Evolutionary conservation across 805 yeast genomes (phyloP), one percentile per base, ranked within the genome.

Genomic region (Wickerhamiella azymoides): DNA sequence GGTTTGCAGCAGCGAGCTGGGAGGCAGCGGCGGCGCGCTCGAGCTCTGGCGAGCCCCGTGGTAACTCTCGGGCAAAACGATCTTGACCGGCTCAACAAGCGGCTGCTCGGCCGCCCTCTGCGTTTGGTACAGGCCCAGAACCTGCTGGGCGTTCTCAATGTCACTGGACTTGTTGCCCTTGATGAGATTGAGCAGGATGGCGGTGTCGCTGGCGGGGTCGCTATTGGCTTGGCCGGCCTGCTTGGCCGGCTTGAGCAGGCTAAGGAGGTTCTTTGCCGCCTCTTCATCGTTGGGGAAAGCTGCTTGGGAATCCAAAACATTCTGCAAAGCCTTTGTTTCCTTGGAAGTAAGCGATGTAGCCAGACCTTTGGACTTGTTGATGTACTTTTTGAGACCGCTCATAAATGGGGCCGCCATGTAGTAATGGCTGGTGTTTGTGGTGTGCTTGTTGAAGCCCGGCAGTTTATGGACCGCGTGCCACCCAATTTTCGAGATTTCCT

Each of bases 401-500:
- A 65, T 51, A 47, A 66, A 67, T 24, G 68, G 66, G 1, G 64
- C 61, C 7, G 65, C 66, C 60, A 61, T 52, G 55, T 55, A 63
- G 44, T 54, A 65, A 33, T 53, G 52, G 37, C 48, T 37, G 10
- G 42, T 43, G 24, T 32, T 39, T 19, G 46, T 18, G 30, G 33
- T 36, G 25, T 30, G 46, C 40, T 40, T 41, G n/a, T 60, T 43
- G 47, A 50, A 64, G 7, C 59, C 56, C 1, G 66, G 67, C 46
- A 66, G 47, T 14, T 49, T 45, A 11, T 45, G 47, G 37, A 66
- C 52, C 17, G 57, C 56, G 42, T 62, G 60, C 97, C 96, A 89
- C 62, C 79, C 72, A 43, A 89, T 84, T 46, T 75, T 74, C 39
- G 79, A 74, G 52, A 92, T 93, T 64, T 92, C 99, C 60, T 83